Evolutionary conservation across 2,329 filamentous ascomycete genomes (phyloP).

Genomic region (Elsinoe australis): DNA sequence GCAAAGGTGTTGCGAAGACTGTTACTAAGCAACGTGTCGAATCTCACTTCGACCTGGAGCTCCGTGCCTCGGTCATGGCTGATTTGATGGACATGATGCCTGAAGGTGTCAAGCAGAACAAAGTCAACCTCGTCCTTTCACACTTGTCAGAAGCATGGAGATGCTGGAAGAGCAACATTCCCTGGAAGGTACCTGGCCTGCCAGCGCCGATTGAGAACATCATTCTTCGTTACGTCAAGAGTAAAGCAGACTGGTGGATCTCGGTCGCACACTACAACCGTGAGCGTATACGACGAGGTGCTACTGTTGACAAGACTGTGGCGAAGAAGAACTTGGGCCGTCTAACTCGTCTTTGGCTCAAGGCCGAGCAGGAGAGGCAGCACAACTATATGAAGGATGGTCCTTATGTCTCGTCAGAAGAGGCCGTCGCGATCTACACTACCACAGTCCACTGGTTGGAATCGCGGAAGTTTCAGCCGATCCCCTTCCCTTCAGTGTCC

Average conservation of each 20-base stretch:
- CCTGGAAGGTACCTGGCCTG: constrained; percentile 96
- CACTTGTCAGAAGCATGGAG: constrained; percentile 97
- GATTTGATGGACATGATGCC: constrained; percentile 99
- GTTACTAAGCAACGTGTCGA: constrained; percentile 99
- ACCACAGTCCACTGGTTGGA: constrained; percentile 98
- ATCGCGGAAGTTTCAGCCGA: constrained; percentile 95
- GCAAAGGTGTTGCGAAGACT: constrained; percentile 97
- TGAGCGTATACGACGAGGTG: constrained; percentile 90
- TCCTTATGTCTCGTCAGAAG: constrained; percentile 95
- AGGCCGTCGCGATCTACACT: constrained; percentile 97
- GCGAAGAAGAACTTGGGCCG: constrained; percentile 98
- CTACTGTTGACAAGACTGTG: constrained; percentile 97
- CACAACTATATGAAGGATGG: constrained; percentile 99
- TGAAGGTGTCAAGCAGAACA: constrained; percentile 98
- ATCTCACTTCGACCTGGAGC: constrained; percentile 94
- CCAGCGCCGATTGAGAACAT: constrained; percentile 98
- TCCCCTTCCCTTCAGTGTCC: constrained; percentile 95
- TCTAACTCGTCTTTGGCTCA: constrained; percentile 90
- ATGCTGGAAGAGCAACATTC: constrained; percentile 99
- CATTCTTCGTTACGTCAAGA: constrained; percentile 96
- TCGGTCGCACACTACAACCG: constrained; percentile 98
- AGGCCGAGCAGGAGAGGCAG: constrained; percentile 95
- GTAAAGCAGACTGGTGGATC: constrained; percentile 99
- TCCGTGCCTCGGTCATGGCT: constrained; percentile 96
- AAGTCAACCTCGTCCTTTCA: constrained; percentile 94